Conservation (phyloP, 371 early-diverging fungal species). For the Rhizopus delemar region DNA sequence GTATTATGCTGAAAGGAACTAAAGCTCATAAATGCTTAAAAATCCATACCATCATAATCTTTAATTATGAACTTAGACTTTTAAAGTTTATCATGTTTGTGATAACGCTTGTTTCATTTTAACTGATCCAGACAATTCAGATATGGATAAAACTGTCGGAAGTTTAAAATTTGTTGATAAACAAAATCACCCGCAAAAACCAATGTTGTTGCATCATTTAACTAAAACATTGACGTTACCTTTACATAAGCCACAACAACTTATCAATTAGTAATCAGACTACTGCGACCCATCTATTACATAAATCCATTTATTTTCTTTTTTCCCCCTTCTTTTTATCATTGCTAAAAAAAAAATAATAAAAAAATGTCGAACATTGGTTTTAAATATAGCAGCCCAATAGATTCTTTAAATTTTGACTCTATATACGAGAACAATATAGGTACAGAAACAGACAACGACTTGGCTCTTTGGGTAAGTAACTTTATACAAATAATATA, state of each 20-base stretch:
- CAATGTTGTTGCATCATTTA: background rate
- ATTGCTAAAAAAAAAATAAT: too few relatives aligned
- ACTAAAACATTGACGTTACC: background rate
- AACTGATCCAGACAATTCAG: too few relatives aligned
- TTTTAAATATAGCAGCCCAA: conserved; percentile 1
- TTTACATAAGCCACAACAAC: background rate
- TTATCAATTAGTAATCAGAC: background rate
- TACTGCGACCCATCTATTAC: background rate
- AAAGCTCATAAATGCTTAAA: too few relatives aligned
- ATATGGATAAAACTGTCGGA: too few relatives aligned
- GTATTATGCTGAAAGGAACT: too few relatives aligned
- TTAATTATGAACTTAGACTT: too few relatives aligned
- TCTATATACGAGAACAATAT: conserved; percentile 5
- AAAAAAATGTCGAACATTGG: conserved; percentile 14
- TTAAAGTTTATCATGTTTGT: too few relatives aligned
- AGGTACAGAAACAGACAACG: conserved; percentile 15
- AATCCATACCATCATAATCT: too few relatives aligned
- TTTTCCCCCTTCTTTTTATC: background rate
- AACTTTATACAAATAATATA: background rate
- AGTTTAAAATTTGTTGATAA: too few relatives aligned
- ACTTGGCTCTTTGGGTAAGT: conserved; percentile 20
- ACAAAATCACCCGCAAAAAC: too few relatives aligned
- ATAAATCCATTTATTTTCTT: background rate
- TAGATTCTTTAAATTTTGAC: conserved; percentile 21
- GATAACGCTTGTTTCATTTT: too few relatives aligned